Evolutionary conservation across 108 stramenopile species (phyloP).

Genomic region (Stephanodiscus minutulus): DNA sequence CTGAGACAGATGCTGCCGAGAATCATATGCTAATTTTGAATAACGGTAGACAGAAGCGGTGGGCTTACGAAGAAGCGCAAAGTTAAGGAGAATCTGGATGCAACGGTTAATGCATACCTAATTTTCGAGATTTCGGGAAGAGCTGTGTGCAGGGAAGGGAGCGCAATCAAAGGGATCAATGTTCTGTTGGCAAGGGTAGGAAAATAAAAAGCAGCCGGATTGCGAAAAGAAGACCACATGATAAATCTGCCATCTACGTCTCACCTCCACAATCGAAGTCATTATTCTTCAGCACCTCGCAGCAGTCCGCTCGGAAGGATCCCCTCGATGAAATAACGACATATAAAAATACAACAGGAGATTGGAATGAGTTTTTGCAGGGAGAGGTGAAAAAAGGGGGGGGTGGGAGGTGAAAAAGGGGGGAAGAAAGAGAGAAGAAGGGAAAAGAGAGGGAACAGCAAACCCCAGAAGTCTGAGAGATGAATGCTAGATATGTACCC

Average conservation of each 20-base stretch:
- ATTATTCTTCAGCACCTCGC: constrained; percentile 10
- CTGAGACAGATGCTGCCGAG: constrained; percentile 81
- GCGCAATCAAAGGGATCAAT: not conserved
- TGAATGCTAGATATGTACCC: too few relatives aligned
- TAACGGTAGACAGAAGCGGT: not conserved
- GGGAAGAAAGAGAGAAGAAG: too few relatives aligned
- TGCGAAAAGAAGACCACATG: not conserved
- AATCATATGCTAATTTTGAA: constrained; percentile 69
- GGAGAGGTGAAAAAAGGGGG: too few relatives aligned
- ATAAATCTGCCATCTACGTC: constrained; percentile 5
- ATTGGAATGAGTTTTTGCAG: too few relatives aligned
- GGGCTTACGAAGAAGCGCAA: not conserved
- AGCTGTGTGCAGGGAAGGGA: constrained; percentile 43
- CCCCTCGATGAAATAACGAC: too few relatives aligned
- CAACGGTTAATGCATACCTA: not conserved
- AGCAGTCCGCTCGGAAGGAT: constrained; percentile 1
- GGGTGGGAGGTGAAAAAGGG: too few relatives aligned
- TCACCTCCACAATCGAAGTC: constrained; percentile 55
- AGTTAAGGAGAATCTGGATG: not conserved
- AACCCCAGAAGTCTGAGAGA: too few relatives aligned
- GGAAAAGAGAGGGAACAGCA: too few relatives aligned
- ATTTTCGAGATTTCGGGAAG: constrained; percentile 84
- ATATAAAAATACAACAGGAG: too few relatives aligned
- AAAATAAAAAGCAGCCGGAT: not conserved
- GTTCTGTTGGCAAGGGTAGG: not conserved